phyloP scores from a whole-genome alignment of 2,329 filamentous ascomycete genomes.

The Tolypocladium tropicale region DNA sequence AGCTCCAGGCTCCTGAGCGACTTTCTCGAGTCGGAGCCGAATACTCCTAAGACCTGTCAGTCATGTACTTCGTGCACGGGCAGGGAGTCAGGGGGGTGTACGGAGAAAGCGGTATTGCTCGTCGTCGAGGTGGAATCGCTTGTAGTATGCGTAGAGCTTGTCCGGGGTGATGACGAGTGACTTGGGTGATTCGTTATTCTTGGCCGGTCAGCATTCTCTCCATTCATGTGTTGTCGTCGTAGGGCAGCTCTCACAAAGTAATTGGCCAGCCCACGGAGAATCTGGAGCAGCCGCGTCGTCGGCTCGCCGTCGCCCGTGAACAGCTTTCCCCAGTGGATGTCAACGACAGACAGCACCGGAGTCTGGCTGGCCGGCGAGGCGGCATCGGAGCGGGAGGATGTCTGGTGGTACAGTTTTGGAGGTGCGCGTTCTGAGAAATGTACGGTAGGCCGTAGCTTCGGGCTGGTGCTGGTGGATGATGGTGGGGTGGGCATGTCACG shows the following conservation, averaged over 20 bases:
- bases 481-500: not conserved
- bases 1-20: conserved; percentile 22
- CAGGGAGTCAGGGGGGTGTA: conserved; percentile 23
- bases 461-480: conserved; percentile 3
- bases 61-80: not conserved
- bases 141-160: conserved; percentile 68
- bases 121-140: conserved; percentile 48
- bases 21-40: conserved; percentile 27
- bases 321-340: conserved; percentile 66
- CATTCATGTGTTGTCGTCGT: not conserved
- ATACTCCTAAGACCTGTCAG: conserved; percentile 32
- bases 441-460: conserved; percentile 14
- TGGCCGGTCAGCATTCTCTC: not conserved
- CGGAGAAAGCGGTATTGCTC: conserved; percentile 62
- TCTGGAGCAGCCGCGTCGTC: conserved; percentile 57
- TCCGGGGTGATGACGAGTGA: conserved; percentile 60
- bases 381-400: conserved; percentile 1
- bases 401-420: conserved; percentile 12
- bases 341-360: conserved; percentile 33
- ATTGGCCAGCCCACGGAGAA: conserved; percentile 62
- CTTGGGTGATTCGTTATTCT: conserved; percentile 19
- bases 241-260: conserved; percentile 50
- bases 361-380: conserved; percentile 2
- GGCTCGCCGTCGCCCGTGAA: conserved; percentile 60
- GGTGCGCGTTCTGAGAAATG: conserved; percentile 20